Conservation (phyloP, 73 alveolate species). For the Stentor coeruleus region DNA sequence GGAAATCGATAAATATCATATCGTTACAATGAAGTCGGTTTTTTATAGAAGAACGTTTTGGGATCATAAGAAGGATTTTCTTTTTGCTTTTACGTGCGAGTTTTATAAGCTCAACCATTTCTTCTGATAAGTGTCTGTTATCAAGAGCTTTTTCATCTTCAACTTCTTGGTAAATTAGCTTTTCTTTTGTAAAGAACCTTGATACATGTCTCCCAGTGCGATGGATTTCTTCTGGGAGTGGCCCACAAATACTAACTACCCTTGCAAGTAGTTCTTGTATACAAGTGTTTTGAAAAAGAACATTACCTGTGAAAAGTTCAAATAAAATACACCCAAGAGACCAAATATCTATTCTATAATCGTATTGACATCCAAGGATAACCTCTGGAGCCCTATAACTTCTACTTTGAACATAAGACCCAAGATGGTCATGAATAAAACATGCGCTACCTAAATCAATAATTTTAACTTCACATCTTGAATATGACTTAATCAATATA, state of each 20-base stretch:
- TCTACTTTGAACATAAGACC: conserved; percentile 87
- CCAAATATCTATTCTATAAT: conserved; percentile 91
- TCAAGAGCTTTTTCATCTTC: neutral
- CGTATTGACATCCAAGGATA: conserved; percentile 84
- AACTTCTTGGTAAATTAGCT: conserved; percentile 80
- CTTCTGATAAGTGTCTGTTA: conserved; percentile 10
- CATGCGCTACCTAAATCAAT: conserved; percentile 97
- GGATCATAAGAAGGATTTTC: conserved; percentile 44
- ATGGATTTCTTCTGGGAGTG: conserved; percentile 95
- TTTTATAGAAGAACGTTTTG: conserved; percentile 80
- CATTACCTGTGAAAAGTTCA: conserved; percentile 74
- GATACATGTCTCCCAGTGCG: conserved; percentile 92
- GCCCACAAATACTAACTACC: conserved; percentile 72
- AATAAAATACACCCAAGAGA: conserved; percentile 87
- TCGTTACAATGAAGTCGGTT: conserved; percentile 69
- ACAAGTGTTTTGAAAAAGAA: conserved; percentile 43
- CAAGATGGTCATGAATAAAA: conserved; percentile 91
- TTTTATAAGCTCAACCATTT: neutral
- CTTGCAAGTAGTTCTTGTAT: conserved; percentile 26
- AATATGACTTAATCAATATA: conserved; percentile 84
- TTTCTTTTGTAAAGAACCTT: conserved; percentile 96
- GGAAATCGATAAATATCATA: conserved; percentile 30
- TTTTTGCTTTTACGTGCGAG: neutral
- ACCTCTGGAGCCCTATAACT: conserved; percentile 94
- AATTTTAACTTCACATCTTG: conserved; percentile 81